Evolutionary conservation across 495 filamentous ascomycete genomes (phyloP), one percentile per base, ranked within the genome.

Genomic region (Aspergillus nidulans): DNA sequence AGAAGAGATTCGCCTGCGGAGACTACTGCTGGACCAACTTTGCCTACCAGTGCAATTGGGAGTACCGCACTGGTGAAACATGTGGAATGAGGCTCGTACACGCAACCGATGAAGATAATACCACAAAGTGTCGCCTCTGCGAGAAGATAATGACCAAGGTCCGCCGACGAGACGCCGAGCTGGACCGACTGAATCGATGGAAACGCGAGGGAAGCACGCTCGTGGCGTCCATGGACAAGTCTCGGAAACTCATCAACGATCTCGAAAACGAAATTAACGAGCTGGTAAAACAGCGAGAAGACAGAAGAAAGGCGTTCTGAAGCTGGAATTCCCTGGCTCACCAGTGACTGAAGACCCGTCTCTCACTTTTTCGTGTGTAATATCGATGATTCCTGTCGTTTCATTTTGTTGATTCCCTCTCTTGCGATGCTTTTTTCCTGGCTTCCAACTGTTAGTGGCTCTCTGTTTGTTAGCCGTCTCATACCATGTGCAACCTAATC

Each of bases 21-120:
- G 92, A 94, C 79, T 97, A 85, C 85, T 92, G 92, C 72, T 98
- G 95, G 94, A 89, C 89, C 61, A 85, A 85, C 71, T 97, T 97
- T 80, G 85, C 89, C 58, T 82, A 92, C 71, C 94, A 96, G 61
- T 98, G 95, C 83, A 85, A 88, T 69, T 88, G 87, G 73, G 94
- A 98, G 65, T 96, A 97, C 77, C 90, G 95, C 63, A 97, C 87
- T 46, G 94, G 94, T 67, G 94, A 98, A 80, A 97, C 94, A 39
- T 98, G 94, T 74, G 94, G 94, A 63, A 91, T 96, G 79, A 94
- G 87, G 77, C 84, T 97, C 66, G 86, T 96, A 67, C 72, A 76
- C 83, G 83, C 75, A 69, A 85, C 74, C 83, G 89, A 68, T 64
- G 80, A 59, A 69, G 80, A 65, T 63, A 60, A 59, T 57, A 60